Evolutionary conservation across 2,329 filamentous ascomycete genomes (phyloP).

Genomic region (Huntiella decipiens): DNA sequence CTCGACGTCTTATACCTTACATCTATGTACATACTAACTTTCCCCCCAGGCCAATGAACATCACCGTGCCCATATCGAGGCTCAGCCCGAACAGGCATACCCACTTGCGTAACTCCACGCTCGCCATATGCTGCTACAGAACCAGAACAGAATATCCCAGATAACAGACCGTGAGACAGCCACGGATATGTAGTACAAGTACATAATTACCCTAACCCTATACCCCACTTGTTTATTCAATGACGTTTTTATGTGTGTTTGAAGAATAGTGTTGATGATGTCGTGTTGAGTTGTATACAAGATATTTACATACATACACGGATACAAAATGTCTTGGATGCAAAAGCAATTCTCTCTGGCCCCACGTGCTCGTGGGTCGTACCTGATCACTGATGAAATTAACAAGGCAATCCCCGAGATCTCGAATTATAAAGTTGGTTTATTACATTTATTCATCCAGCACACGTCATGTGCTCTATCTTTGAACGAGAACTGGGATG

Average conservation of each 20-base stretch:
- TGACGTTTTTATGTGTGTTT: neutral
- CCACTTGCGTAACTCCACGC: constrained; percentile 38
- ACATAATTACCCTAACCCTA: too few species aligned
- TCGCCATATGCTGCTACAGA: too few species aligned
- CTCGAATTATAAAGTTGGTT: constrained; percentile 60
- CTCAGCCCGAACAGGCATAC: constrained; percentile 62
- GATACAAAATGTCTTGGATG: constrained; percentile 33
- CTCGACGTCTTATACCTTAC: neutral
- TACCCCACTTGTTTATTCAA: neutral
- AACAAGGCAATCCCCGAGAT: constrained; percentile 58
- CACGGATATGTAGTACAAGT: neutral
- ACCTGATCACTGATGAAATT: constrained; percentile 72
- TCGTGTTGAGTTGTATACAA: too few species aligned
- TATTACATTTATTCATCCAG: constrained; percentile 82
- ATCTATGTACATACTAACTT: constrained; percentile 9
- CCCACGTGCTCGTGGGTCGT: constrained; percentile 58
- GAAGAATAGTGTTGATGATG: too few species aligned
- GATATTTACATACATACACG: too few species aligned
- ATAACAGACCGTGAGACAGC: constrained; percentile 1
- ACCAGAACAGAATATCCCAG: neutral
- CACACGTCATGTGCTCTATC: constrained; percentile 84
- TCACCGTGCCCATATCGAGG: constrained; percentile 66
- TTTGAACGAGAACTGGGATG: constrained; percentile 81
- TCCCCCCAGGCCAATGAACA: constrained; percentile 66
- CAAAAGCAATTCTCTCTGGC: constrained; percentile 76